Evolutionary conservation across 139 green algal species (phyloP), one percentile per base, ranked within the genome.

Genomic region (Micromonas commoda): DNA sequence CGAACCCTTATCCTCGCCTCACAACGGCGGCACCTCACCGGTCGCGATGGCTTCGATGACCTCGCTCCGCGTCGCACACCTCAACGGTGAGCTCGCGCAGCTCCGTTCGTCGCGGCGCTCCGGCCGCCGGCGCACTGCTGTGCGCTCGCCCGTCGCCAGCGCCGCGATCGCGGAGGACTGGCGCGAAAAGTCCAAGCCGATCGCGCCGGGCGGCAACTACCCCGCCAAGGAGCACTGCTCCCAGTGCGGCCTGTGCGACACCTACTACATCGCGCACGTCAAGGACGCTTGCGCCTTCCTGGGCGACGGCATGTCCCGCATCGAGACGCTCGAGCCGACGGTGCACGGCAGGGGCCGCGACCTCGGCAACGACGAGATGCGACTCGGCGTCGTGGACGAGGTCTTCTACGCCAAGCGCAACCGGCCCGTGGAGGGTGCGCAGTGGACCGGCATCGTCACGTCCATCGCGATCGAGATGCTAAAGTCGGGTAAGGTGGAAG

Each of bases 401-500:
- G 9, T 73, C 2, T 80, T 80, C 31, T 80, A 80, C 74, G 74
- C 74, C 5, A 61, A 6, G 63, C 72, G 13, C 37, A 57, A 72
- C 20, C 20, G 19, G 2, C 32, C 54, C 0, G 51, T 82, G 35
- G n/a, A 45, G 52, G 92, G 92, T 0, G 94, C 94, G 20, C 94
- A 98, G 85, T 98, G 94, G 94, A 99, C 94, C 1, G 94, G 94
- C 19, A 87, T 97, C 24, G 91, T 97, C 52, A 97, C 91, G 9
- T 82, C 83, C 75, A 87, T 92, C 31, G 81, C 82, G 1, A 63
- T 84, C 38, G 75, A 85, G 34, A 96, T 96, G 92, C 83, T 98
- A 24, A 61, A 87, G 45, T 82, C 38, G 1, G 92, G 91, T 9
- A 86, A 82, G 39, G 94, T 99, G 54, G 95, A 99, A 0, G 95